Evolutionary conservation across 2,329 filamentous ascomycete genomes (phyloP), one percentile per base, ranked within the genome.

Genomic region (Chaetomium sp.): DNA sequence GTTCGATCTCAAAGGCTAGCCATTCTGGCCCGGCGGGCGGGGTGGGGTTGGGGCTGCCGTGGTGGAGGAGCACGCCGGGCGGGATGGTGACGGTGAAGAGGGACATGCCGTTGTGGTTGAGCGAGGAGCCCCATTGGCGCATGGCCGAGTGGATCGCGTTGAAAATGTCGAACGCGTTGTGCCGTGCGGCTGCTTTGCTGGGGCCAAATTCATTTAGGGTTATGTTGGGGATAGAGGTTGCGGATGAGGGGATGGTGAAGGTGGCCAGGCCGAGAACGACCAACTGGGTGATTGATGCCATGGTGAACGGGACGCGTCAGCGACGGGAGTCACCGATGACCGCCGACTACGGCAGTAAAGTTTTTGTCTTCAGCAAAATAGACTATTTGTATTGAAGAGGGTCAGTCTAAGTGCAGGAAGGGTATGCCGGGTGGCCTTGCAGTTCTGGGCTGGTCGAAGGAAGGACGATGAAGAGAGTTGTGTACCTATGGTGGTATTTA

Each of bases 1-100:
- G 90, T 70, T 93, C 90, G 3, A 89, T 83, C 73, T 93, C 90
- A 71, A 92, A 93, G 0, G 90, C 90, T 1, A 93, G 79, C 89
- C 90, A 92, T 70, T 92, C 87, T 3, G 81, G 83, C 0, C 80
- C 82, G 2, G 76, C 74, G 0, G 90, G 81, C 0, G 80, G 78
- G 1, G 81, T 74, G 0, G 78, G 69, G 0, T 71, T 74, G 9
- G 69, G 69, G 0, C 81, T 82, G 13, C 90, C 90, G 72, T 93
- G 90, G 70, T 92, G 91, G 10, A 92, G 75, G 42, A 87, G 77
- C 0, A 86, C 89, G 3, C 86, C 88, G 21, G 79, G 78, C 0
- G 90, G 89, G 0, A 93, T 82, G 0, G 81, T 83, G 0, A 84
- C 89, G 0, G 89, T 80, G 70, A 92, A 90, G 69, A 90, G 82